Percentiles rank a stretch among this genome's conserved stretches.
Conservation (phyloP, 1,284 basidiomycete species). For the Peniophora sp. region DNA sequence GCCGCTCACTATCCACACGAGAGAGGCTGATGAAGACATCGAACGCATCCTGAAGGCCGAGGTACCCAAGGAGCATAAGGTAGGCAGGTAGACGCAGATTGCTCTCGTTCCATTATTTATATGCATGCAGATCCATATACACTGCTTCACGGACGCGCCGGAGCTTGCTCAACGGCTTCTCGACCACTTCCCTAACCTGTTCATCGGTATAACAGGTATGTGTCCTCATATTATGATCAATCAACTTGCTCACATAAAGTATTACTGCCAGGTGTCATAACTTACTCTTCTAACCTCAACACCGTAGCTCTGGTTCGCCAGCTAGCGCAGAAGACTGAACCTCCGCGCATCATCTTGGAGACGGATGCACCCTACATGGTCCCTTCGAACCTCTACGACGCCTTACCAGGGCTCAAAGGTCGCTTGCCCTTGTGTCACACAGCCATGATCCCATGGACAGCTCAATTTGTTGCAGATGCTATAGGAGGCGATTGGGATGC, state of each 20-base stretch:
- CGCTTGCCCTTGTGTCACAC: slow-evolving; percentile 67
- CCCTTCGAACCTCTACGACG: slow-evolving; percentile 61
- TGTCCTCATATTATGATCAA: not conserved
- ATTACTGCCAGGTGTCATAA: slow-evolving; percentile 60
- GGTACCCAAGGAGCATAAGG: slow-evolving; percentile 62
- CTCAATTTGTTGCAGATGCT: slow-evolving; percentile 57
- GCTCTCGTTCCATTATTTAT: not conserved
- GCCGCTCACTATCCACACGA: slow-evolving; percentile 72
- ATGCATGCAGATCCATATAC: slow-evolving; percentile 60
- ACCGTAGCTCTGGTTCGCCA: slow-evolving; percentile 53
- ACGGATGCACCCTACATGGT: slow-evolving; percentile 83
- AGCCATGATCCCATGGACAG: slow-evolving; percentile 79
- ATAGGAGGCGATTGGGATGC: slow-evolving; percentile 46
- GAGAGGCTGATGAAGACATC: slow-evolving; percentile 75
- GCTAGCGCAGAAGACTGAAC: slow-evolving; percentile 27
- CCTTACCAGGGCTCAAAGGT: slow-evolving; percentile 45
- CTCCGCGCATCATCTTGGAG: slow-evolving; percentile 59
- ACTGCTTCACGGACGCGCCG: slow-evolving; percentile 77
- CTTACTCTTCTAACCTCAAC: slow-evolving; percentile 64
- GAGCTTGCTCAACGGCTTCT: slow-evolving; percentile 64
- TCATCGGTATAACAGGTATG: slow-evolving; percentile 69
- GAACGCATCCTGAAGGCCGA: slow-evolving; percentile 66
- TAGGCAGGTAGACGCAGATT: slow-evolving; percentile 19
- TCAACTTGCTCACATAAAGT: not conserved
- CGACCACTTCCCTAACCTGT: slow-evolving; percentile 69